phyloP scores from a whole-genome alignment of 2,329 filamentous ascomycete species.

The Fusarium sp. region DNA sequence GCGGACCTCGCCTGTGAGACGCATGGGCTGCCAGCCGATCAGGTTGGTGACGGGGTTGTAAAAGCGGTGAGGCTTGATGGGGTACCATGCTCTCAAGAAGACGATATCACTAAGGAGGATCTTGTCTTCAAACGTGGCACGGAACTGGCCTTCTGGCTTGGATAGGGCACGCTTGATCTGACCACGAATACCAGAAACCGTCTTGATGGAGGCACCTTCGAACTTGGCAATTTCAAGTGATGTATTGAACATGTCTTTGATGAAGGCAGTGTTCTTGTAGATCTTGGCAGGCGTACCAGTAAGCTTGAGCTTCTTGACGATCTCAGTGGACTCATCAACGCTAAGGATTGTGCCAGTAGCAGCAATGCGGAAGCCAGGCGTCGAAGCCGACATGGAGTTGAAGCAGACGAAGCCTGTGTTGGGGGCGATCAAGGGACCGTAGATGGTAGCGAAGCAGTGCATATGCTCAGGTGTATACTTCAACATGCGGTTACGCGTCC shows the following conservation, averaged over 20 bases:
- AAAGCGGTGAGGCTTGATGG: slow-evolving; percentile 93
- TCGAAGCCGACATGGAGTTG: slow-evolving; percentile 86
- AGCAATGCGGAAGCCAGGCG: slow-evolving; percentile 91
- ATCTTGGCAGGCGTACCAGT: slow-evolving; percentile 96
- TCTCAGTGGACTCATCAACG: slow-evolving; percentile 95
- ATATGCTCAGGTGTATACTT: slow-evolving; percentile 99
- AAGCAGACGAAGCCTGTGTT: slow-evolving; percentile 97
- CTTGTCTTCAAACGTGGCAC: slow-evolving; percentile 98
- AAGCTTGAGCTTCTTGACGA: slow-evolving; percentile 99
- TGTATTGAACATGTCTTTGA: slow-evolving; percentile 97
- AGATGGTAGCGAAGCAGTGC: slow-evolving; percentile 98
- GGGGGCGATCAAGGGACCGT: slow-evolving; percentile 92
- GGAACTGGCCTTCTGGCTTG: slow-evolving; percentile 95
- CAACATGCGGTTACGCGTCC: slow-evolving; percentile 95
- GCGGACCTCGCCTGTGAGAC: slow-evolving; percentile 91
- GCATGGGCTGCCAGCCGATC: slow-evolving; percentile 93
- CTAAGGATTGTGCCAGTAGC: slow-evolving; percentile 93
- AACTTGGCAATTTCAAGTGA: slow-evolving; percentile 97
- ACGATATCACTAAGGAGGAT: slow-evolving; percentile 96
- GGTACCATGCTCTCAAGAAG: slow-evolving; percentile 96
- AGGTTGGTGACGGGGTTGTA: slow-evolving; percentile 97
- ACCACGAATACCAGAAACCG: slow-evolving; percentile 92
- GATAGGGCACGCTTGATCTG: slow-evolving; percentile 96
- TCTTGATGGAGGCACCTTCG: slow-evolving; percentile 94
- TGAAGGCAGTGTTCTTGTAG: slow-evolving; percentile 99